Percentiles rank a stretch among this genome's conserved stretches.
These are phyloP conservation scores for Plantago rigida DNA, from an alignment of 305 asterid species.

Conservation along the genomic window DNA sequence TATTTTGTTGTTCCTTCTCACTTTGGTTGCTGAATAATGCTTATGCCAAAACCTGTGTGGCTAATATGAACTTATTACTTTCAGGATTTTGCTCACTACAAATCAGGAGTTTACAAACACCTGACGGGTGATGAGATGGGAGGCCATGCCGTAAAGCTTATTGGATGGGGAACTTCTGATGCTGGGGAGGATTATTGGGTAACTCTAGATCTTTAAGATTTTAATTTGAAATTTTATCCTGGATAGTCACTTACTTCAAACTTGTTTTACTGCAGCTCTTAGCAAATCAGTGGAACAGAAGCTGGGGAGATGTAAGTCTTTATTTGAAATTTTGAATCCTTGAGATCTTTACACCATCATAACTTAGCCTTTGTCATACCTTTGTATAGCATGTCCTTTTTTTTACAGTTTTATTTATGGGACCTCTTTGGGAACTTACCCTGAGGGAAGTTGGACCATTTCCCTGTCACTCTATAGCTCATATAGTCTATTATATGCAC, in stretches of 20 bases:
- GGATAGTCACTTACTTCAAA: slow-evolving; percentile 21
- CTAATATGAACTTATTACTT: slow-evolving; percentile 5
- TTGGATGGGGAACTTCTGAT: slow-evolving; percentile 83
- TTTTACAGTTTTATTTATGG: no score
- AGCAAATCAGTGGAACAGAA: slow-evolving; percentile 90
- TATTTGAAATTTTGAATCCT: slow-evolving; percentile 11
- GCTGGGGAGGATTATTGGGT: slow-evolving; percentile 93
- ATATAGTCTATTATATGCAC: not conserved
- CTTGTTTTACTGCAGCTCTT: slow-evolving; percentile 50
- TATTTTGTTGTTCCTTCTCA: no score
- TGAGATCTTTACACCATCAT: slow-evolving; percentile 11
- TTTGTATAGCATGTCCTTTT: not conserved
- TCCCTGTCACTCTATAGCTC: no score
- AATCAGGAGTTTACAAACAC: slow-evolving; percentile 86
- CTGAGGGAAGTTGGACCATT: no score
- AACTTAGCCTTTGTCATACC: not conserved
- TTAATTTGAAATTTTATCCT: slow-evolving; percentile 14
- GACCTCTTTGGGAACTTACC: no score
- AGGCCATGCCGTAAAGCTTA: slow-evolving; percentile 87
- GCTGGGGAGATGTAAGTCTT: slow-evolving; percentile 91
- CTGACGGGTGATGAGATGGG: slow-evolving; percentile 63
- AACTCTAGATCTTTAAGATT: slow-evolving; percentile 20
- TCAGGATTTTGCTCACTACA: slow-evolving; percentile 87
- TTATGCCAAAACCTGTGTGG: not conserved
- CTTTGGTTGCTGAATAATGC: no score